These are phyloP conservation scores for Schwanniomyces etchellsii DNA, from an alignment of 1,139 yeast genomes.

Conservation along the genomic window DNA sequence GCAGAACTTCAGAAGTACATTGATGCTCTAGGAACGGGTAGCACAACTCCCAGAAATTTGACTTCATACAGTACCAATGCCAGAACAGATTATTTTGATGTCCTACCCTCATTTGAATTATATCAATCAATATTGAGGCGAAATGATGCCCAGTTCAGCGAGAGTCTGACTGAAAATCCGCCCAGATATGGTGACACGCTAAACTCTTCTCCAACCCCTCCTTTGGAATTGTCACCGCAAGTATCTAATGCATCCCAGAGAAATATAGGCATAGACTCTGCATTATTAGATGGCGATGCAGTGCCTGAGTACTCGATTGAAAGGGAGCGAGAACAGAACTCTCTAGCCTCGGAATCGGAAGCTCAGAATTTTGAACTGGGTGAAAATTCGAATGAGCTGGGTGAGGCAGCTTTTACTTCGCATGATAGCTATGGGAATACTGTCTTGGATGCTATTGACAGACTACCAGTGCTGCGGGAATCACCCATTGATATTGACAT, in stretches of 20 bases:
- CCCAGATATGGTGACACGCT: conserved; percentile 35
- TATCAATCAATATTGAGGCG: conserved; percentile 50
- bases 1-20: conserved; percentile 32
- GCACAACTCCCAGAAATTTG: background rate
- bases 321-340: background rate
- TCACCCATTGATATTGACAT: conserved; percentile 41
- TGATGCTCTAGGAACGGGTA: conserved; percentile 11
- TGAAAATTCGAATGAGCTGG: background rate
- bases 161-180: conserved; percentile 30
- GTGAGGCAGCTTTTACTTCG: no score
- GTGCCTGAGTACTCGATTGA: background rate
- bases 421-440: conserved; percentile 35
- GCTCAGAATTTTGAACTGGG: background rate
- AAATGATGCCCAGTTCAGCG: conserved; percentile 38
- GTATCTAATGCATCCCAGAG: background rate
- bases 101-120: conserved; percentile 62
- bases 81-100: conserved; percentile 45
- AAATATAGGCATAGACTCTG: background rate
- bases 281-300: background rate
- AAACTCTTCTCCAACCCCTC: conserved; percentile 22
- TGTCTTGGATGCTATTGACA: conserved; percentile 42
- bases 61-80: conserved; percentile 22
- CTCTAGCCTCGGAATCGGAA: background rate
- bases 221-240: conserved; percentile 13
- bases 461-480: conserved; percentile 25